Base-by-base conservation (phyloP, 1,284 basidiomycete genomes). In the Leccinum griseonigrum region DNA sequence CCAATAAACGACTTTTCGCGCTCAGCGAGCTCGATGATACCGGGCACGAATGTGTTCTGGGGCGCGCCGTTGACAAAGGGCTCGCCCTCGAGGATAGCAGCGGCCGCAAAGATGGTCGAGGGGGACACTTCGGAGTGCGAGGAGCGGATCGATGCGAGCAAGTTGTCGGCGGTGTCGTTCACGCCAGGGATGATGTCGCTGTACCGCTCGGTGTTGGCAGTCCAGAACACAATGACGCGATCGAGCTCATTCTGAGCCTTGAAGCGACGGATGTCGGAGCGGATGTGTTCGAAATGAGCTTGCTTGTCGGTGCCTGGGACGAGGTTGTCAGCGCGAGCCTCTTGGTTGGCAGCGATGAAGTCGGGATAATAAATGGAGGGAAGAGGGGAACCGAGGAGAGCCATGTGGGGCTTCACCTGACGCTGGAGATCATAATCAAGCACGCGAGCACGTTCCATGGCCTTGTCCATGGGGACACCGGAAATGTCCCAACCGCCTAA, bases 401-500 rank as follows among this genome's bases (percentile, higher is more conserved):
- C 84, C 91, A 98, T 93, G 76, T 89, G 81, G 8, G 95, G 93
- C 28, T 83, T 88, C 65, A 98, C 88, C 79, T 98, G 97, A 73
- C 95, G 92, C 83, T 98, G 97, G 61, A 98, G 87, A 77, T 99
- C 97, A 74, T 92, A 98, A 77, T 98, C 94, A 66, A 99, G 87
- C 60, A 99, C 97, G 77, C 95, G 84, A 60, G 95, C 92, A 67
- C 97, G 94, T 65, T 85, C 80, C 95, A 98, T 98, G 32, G 97
- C 95, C 77, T 91, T 84, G 78, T 98, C 95, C 80, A 99, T 84
- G 58, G 87, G 78, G 52, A 89, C 60, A 59, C 88, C 85, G 56
- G 94, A 97, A 73, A 99, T 98, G 75, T 99, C 97, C 97, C 97
- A 99, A 36, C 97, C 97, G 62, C 95, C 94, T 68, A 98, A 85